phyloP scores from a whole-genome alignment of 2,329 filamentous ascomycete genomes.

The Tolypocladium amazonense region DNA sequence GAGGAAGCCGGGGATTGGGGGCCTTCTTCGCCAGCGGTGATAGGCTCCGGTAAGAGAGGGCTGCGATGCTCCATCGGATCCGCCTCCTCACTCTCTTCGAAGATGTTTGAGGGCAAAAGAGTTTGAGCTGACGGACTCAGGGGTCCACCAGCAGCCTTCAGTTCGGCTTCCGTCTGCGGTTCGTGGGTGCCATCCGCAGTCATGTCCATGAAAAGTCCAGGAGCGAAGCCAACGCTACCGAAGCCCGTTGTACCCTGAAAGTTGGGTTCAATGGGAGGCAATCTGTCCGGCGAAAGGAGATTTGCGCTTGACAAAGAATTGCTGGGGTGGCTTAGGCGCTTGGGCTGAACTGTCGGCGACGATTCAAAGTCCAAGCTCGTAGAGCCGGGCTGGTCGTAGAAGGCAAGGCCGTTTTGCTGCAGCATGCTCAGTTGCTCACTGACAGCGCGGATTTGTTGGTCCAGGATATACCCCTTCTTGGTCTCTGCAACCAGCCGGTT shows the following conservation, averaged over 20 bases:
- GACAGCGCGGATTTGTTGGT: conserved; percentile 33
- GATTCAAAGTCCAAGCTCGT: conserved; percentile 38
- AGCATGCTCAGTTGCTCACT: conserved; percentile 34
- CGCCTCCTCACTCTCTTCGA: conserved; percentile 53
- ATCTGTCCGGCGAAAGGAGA: conserved; percentile 27
- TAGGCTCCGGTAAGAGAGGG: conserved; percentile 21
- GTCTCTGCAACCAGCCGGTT: conserved; percentile 35
- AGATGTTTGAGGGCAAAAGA: conserved; percentile 57
- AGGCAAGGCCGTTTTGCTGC: conserved; percentile 28
- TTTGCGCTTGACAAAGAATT: conserved; percentile 32
- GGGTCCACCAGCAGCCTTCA: conserved; percentile 53
- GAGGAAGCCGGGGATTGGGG: conserved; percentile 53
- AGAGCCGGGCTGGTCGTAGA: conserved; percentile 34
- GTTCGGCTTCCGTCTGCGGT: conserved; percentile 49
- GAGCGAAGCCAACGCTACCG: conserved; percentile 39
- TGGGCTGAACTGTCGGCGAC: conserved; percentile 27
- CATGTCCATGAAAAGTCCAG: conserved; percentile 41
- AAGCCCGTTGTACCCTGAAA: conserved; percentile 44
- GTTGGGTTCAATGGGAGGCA: conserved; percentile 27
- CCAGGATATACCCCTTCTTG: conserved; percentile 34
- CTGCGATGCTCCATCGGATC: conserved; percentile 30
- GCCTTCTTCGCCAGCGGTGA: conserved; percentile 25
- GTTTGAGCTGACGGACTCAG: conserved; percentile 69
- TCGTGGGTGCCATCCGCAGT: conserved; percentile 26
- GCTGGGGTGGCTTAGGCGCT: conserved; percentile 36